A percentile compares a stretch with the other conserved stretches of the same genome.
Conservation (phyloP, 2,329 filamentous ascomycete genomes). For the Scortechinia acanthostroma region DNA sequence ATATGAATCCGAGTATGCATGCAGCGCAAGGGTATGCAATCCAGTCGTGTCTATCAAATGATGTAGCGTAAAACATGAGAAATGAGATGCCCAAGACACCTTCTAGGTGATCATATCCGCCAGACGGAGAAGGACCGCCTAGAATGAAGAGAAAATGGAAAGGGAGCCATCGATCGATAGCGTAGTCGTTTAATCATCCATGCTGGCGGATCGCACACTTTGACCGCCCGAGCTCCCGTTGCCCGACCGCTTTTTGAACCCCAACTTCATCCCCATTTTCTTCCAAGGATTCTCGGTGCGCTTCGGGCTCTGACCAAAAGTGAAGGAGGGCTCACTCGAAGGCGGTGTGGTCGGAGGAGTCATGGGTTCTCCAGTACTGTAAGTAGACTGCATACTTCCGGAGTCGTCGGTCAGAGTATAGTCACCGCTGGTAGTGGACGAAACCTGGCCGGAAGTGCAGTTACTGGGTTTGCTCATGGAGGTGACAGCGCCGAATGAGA, state of each 20-base stretch:
- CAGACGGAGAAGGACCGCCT: no score
- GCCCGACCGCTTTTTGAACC: constrained; percentile 1
- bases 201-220: constrained; percentile 3
- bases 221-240: neutral
- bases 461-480: neutral
- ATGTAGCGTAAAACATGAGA: no score
- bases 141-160: no score
- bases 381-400: neutral
- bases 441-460: neutral
- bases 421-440: neutral
- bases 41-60: no score
- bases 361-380: neutral
- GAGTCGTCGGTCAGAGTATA: neutral
- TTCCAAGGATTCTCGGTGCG: constrained; percentile 2
- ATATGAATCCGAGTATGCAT: no score
- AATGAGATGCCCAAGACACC: no score
- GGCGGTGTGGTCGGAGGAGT: constrained; percentile 1
- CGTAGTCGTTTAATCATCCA: neutral
- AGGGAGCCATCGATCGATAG: no score
- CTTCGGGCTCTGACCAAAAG: neutral
- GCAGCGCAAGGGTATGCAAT: no score
- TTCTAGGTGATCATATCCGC: no score
- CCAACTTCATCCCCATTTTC: constrained; percentile 1
- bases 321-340: neutral
- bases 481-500: neutral